Conservation (phyloP, 2,329 filamentous ascomycete species). For the Calonectria multiphialidica region DNA sequence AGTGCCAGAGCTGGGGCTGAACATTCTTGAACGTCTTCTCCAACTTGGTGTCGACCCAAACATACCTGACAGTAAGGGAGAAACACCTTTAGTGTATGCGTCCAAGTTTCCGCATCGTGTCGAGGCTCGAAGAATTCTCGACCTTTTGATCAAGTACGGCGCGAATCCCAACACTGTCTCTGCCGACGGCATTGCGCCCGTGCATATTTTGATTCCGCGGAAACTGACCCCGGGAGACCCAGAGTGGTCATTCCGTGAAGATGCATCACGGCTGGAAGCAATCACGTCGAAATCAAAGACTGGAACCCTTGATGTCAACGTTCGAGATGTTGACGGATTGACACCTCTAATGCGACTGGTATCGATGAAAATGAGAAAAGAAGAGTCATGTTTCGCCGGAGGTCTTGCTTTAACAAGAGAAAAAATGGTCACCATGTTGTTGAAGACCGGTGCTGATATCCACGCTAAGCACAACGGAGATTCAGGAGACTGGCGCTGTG, state of each 20-base stretch:
- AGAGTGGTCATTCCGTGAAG: not conserved
- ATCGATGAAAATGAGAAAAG: not conserved
- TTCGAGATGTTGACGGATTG: not conserved
- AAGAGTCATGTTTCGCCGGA: not conserved
- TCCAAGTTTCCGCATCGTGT: constrained; percentile 1
- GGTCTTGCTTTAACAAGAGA: not conserved
- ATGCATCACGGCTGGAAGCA: not conserved
- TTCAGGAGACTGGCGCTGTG: not conserved
- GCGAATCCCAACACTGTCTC: not conserved
- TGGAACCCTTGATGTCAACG: not conserved
- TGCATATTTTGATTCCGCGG: not conserved
- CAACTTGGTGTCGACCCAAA: constrained; percentile 12
- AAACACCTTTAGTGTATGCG: constrained; percentile 5
- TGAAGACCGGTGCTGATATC: constrained; percentile 3
- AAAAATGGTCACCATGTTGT: not conserved
- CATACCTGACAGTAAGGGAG: constrained; percentile 2
- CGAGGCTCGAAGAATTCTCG: not conserved
- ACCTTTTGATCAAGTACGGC: constrained; percentile 4
- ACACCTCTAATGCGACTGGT: constrained; percentile 8
- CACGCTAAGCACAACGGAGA: not conserved
- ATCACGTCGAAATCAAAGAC: not conserved
- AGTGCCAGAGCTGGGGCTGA: not conserved
- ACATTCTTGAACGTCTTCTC: not conserved
- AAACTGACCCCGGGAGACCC: not conserved
- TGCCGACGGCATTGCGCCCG: not conserved